phyloP scores from a whole-genome alignment of 345 rosid genomes.

The Orychophragmus violaceus region DNA sequence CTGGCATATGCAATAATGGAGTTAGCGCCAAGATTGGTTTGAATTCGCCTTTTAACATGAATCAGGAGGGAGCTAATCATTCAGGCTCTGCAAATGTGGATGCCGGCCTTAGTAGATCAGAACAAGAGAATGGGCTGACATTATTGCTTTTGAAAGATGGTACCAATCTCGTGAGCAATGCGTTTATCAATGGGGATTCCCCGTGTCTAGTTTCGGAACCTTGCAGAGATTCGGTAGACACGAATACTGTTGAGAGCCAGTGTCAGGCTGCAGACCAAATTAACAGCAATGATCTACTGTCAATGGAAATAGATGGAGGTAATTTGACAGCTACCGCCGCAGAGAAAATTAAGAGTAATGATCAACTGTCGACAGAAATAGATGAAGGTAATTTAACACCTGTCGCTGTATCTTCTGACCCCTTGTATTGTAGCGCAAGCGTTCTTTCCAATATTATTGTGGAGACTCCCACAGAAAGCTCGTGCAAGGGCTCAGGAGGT shows the following conservation, averaged over 20 bases:
- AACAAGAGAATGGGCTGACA: constrained; percentile 29
- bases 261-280: constrained; percentile 16
- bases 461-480: constrained; percentile 28
- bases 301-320: constrained; percentile 26
- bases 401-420: constrained; percentile 31
- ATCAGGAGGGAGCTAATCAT: constrained; percentile 32
- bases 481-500: constrained; percentile 19
- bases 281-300: constrained; percentile 28
- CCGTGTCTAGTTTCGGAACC: constrained; percentile 18
- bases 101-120: constrained; percentile 30
- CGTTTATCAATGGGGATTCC: constrained; percentile 13
- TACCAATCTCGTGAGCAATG: constrained; percentile 28
- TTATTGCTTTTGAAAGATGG: constrained; percentile 26
- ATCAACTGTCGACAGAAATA: constrained; percentile 19
- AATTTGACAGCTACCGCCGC: constrained; percentile 20
- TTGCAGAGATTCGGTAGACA: constrained; percentile 23
- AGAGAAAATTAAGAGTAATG: constrained; percentile 27
- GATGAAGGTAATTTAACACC: constrained; percentile 29
- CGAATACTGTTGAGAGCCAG: constrained; percentile 19
- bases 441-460: constrained; percentile 27
- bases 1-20: constrained; percentile 40
- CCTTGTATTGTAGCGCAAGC: constrained; percentile 22
- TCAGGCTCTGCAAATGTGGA: constrained; percentile 25
- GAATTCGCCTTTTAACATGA: constrained; percentile 29
- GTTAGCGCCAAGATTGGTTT: constrained; percentile 36